These are phyloP conservation scores for Xylaria digitata DNA, from an alignment of 2,329 filamentous ascomycete genomes.

Conservation along the genomic window DNA sequence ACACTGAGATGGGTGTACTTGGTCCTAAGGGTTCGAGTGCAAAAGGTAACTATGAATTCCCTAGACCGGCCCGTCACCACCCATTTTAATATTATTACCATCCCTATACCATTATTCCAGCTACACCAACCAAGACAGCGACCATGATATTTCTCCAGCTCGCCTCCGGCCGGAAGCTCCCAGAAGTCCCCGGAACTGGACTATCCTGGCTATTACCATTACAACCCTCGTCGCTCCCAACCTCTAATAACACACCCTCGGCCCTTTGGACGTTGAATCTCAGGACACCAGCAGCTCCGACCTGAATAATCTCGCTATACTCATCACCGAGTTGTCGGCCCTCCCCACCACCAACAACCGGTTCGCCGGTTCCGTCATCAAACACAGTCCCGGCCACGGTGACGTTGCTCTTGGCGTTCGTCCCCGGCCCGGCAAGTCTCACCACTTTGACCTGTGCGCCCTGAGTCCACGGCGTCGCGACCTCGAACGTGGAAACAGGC, in stretches of 20 bases:
- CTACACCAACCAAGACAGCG: conserved; percentile 11
- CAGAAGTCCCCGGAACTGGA: conserved; percentile 12
- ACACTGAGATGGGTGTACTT: no score
- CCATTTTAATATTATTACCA: no score
- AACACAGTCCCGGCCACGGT: conserved; percentile 50
- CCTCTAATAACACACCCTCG: conserved; percentile 50
- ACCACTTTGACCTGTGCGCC: conserved; percentile 43
- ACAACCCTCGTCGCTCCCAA: conserved; percentile 18
- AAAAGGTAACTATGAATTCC: neutral
- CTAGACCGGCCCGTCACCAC: no score
- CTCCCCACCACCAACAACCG: conserved; percentile 40
- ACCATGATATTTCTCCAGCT: conserved; percentile 26
- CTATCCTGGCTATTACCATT: conserved; percentile 6
- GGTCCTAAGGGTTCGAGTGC: neutral
- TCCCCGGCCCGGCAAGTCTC: conserved; percentile 50
- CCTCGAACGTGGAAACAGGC: conserved; percentile 43
- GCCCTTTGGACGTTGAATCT: conserved; percentile 45
- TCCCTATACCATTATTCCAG: conserved; percentile 6
- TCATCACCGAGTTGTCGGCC: conserved; percentile 27
- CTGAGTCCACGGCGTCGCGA: conserved; percentile 49
- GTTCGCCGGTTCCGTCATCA: conserved; percentile 45
- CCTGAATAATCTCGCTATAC: conserved; percentile 43
- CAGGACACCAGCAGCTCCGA: conserved; percentile 46
- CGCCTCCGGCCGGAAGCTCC: neutral
- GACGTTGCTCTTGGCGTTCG: conserved; percentile 52